A percentile compares a stretch with the other conserved stretches of the same genome.
Conservation (phyloP, 148 eudicot species). For the Gaultheria prostrata region DNA sequence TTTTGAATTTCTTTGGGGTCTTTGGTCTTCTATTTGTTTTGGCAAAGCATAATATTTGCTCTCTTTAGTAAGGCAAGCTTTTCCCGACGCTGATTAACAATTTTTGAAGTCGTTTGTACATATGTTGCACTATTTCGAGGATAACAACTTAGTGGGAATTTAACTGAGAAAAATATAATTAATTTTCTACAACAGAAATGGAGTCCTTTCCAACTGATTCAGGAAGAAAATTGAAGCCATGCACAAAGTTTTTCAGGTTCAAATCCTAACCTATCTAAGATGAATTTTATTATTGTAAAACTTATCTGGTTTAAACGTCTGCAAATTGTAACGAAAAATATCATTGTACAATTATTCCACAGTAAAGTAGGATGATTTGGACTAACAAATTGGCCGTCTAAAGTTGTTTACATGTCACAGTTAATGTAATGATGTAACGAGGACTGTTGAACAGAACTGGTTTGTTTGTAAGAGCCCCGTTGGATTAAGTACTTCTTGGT, state of each 20-base stretch:
- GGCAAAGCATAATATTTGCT: neutral
- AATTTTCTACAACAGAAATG: constrained; percentile 90
- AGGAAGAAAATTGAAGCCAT: constrained; percentile 99
- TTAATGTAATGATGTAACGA: constrained; percentile 43
- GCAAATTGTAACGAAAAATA: constrained; percentile 24
- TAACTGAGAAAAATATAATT: constrained; percentile 46
- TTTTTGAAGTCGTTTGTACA: neutral
- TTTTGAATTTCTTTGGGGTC: neutral
- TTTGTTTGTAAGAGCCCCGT: constrained; percentile 29
- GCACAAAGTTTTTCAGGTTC: constrained; percentile 99
- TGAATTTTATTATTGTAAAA: constrained; percentile 29
- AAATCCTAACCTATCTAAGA: constrained; percentile 64
- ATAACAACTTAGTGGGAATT: constrained; percentile 34
- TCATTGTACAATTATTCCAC: constrained; percentile 24
- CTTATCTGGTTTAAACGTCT: constrained; percentile 23
- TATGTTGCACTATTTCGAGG: constrained; percentile 24
- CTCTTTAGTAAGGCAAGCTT: neutral
- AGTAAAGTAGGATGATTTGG: constrained; percentile 30
- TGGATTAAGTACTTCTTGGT: constrained; percentile 19
- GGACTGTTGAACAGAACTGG: constrained; percentile 43
- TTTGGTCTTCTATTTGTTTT: neutral
- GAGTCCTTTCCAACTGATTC: constrained; percentile 81
- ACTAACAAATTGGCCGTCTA: constrained; percentile 60
- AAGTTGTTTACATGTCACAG: constrained; percentile 70
- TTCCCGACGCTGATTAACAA: neutral